Conservation (phyloP, 306 rosid species). For the Begonia peltatifolia region DNA sequence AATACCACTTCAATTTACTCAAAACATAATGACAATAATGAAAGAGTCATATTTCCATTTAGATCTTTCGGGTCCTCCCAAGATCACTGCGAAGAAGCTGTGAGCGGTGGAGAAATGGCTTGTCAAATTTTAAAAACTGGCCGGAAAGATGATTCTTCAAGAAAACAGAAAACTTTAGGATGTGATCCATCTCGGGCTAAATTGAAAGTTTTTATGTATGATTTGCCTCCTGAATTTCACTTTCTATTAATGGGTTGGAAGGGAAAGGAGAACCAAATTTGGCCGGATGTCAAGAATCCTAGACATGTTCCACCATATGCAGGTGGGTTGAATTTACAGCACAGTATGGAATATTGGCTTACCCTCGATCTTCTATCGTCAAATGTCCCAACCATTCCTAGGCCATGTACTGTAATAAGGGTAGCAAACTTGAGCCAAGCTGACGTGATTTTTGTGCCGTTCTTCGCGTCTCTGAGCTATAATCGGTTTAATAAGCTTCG, state of each 20-base stretch:
- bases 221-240: constrained; percentile 81
- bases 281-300: constrained; percentile 52
- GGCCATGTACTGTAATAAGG: constrained; percentile 55
- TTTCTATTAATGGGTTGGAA: constrained; percentile 84
- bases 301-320: constrained; percentile 49
- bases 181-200: constrained; percentile 30
- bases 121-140: constrained; percentile 21
- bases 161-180: constrained; percentile 13
- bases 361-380: constrained; percentile 84
- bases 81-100: constrained; percentile 11
- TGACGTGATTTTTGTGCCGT: constrained; percentile 78
- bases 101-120: constrained; percentile 3
- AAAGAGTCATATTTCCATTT: constrained; percentile 13
- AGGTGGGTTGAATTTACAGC: constrained; percentile 90
- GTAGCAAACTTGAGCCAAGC: constrained; percentile 72
- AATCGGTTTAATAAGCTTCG: constrained; percentile 59
- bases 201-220: constrained; percentile 81
- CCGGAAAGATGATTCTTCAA: constrained; percentile 13
- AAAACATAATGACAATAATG: constrained; percentile 33
- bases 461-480: constrained; percentile 85
- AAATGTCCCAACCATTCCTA: constrained; percentile 13
- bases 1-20: constrained; percentile 47
- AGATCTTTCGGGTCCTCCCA: constrained; percentile 17
- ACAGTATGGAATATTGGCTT: constrained; percentile 86
- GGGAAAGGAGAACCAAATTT: constrained; percentile 47